Conservation (phyloP, 1,284 basidiomycete genomes). For the Fomitopsis pinicola region DNA sequence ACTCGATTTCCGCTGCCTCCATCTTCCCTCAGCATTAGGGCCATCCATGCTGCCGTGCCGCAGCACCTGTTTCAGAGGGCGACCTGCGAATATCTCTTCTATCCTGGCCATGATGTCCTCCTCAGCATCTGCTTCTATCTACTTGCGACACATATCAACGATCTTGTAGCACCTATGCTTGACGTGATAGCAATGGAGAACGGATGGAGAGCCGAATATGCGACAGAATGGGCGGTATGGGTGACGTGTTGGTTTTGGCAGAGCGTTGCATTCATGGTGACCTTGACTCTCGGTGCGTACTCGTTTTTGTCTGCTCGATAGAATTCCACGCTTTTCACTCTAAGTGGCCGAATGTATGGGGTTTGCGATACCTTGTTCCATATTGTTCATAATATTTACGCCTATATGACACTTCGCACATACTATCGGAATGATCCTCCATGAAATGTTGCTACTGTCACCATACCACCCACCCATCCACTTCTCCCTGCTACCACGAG, state of each 20-base stretch:
- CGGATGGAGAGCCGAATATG: neutral
- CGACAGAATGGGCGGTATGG: too few relatives aligned
- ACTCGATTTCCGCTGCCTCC: slow-evolving; percentile 33
- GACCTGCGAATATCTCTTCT: slow-evolving; percentile 31
- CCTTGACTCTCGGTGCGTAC: slow-evolving; percentile 26
- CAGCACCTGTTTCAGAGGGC: slow-evolving; percentile 53
- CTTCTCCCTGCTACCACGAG: too few relatives aligned
- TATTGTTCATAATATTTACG: too few relatives aligned
- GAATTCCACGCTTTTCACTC: too few relatives aligned
- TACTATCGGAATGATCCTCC: too few relatives aligned
- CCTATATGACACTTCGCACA: too few relatives aligned
- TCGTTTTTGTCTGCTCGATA: too few relatives aligned
- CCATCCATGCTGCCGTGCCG: slow-evolving; percentile 43
- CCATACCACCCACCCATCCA: too few relatives aligned
- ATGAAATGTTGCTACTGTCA: too few relatives aligned
- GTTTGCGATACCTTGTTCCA: neutral
- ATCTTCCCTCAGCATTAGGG: slow-evolving; percentile 34
- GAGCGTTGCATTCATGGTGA: slow-evolving; percentile 22
- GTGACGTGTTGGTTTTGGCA: slow-evolving; percentile 27
- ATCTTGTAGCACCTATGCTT: neutral
- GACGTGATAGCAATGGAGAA: neutral
- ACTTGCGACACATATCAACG: slow-evolving; percentile 21
- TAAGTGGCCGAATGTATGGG: too few relatives aligned
- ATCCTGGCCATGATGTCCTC: slow-evolving; percentile 35
- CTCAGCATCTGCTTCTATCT: slow-evolving; percentile 19